Conservation (phyloP, 2,329 filamentous ascomycete species). For the Emmonsiellopsis sp. region DNA sequence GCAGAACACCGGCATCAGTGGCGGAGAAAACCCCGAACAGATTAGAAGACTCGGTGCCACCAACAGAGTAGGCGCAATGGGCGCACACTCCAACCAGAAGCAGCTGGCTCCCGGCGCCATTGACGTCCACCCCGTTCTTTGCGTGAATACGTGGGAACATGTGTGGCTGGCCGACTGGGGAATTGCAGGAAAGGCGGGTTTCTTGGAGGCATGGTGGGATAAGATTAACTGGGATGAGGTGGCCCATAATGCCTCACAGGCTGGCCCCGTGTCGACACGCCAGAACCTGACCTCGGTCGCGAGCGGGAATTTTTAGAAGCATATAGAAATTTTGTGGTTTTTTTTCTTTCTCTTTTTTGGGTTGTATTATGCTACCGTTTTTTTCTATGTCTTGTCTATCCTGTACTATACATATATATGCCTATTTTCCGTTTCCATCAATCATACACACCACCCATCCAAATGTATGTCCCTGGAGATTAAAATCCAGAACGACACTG, state of each 20-base stretch:
- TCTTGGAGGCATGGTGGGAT: constrained; percentile 77
- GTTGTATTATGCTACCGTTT: background rate
- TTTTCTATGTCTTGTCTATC: constrained; percentile 4
- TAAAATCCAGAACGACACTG: background rate
- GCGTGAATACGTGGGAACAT: constrained; percentile 95
- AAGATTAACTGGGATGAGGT: constrained; percentile 77
- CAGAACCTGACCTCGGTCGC: background rate
- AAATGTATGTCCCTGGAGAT: background rate
- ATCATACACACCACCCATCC: background rate
- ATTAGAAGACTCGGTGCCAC: constrained; percentile 8
- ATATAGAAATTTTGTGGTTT: background rate
- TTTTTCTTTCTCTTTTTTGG: background rate
- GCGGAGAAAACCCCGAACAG: constrained; percentile 11
- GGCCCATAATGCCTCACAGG: constrained; percentile 29
- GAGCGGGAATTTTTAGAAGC: background rate
- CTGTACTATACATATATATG: constrained; percentile 5
- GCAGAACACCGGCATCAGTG: constrained; percentile 18
- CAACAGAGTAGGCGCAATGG: constrained; percentile 15
- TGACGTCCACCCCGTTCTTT: constrained; percentile 68
- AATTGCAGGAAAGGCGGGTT: constrained; percentile 63
- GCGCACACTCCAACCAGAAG: constrained; percentile 19
- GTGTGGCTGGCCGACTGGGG: constrained; percentile 80
- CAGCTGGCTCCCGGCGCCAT: constrained; percentile 30
- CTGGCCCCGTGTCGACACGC: constrained; percentile 3
- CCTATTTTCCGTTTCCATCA: background rate